A percentile compares a stretch with the other conserved stretches of the same genome.
Conservation (phyloP, 2,329 filamentous ascomycete genomes). For the Trichoderma koningii region DNA sequence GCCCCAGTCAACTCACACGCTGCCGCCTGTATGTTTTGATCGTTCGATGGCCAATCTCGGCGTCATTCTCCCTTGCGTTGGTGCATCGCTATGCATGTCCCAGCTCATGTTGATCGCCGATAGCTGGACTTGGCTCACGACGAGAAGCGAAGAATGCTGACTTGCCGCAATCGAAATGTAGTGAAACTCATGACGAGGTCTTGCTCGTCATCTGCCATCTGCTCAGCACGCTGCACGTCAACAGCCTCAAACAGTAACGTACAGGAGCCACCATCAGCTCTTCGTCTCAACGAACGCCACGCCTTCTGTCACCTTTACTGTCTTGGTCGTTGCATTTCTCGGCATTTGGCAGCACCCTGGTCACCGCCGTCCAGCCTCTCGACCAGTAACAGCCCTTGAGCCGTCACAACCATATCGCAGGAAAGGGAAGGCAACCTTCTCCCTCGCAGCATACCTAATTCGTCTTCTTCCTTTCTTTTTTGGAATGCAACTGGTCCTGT, state of each 20-base stretch:
- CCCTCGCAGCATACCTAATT: constrained; percentile 30
- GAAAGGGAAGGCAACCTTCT: constrained; percentile 33
- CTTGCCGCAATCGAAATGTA: constrained; percentile 1
- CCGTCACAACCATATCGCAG: constrained; percentile 29
- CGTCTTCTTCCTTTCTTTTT: constrained; percentile 32
- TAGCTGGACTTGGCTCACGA: not conserved
- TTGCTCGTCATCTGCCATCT: not conserved
- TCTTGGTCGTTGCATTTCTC: not conserved
- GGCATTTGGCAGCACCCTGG: not conserved
- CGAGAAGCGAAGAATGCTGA: constrained; percentile 27
- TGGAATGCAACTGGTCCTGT: constrained; percentile 45
- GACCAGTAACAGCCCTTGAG: constrained; percentile 4
- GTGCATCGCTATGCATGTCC: constrained; percentile 22
- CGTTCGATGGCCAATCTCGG: constrained; percentile 26
- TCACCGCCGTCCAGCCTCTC: not conserved
- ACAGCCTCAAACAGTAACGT: not conserved
- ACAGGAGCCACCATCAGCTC: not conserved
- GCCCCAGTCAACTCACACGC: constrained; percentile 4
- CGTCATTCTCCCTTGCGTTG: constrained; percentile 27
- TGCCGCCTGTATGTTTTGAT: constrained; percentile 25
- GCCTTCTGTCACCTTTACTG: not conserved
- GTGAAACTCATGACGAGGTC: constrained; percentile 15
- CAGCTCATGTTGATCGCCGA: constrained; percentile 15
- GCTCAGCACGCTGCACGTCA: not conserved
- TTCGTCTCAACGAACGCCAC: not conserved